phyloP scores from a whole-genome alignment of 73 alveolate species.

The Paramecium octaurelia region DNA sequence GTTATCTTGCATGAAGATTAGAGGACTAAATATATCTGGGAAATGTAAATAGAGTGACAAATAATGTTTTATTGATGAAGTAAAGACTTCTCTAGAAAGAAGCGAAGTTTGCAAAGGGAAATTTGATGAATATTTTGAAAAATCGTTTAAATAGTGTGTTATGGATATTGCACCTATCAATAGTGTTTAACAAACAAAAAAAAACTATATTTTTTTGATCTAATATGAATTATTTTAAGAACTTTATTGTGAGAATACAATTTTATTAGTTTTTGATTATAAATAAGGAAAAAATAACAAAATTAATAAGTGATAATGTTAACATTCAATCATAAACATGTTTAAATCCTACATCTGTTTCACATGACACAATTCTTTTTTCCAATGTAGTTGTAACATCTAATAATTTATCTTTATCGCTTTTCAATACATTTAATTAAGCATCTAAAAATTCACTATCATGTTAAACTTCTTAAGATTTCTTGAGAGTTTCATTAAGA shows the following conservation, averaged over 20 bases:
- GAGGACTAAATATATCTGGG: slow-evolving; percentile 6
- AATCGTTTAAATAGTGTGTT: slow-evolving; percentile 1
- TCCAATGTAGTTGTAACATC: slow-evolving; percentile 38
- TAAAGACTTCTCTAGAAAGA: not conserved
- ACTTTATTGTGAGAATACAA: not conserved
- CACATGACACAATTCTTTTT: slow-evolving; percentile 25
- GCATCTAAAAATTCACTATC: slow-evolving; percentile 45
- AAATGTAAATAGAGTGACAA: not conserved
- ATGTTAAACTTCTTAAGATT: not conserved
- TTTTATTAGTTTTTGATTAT: not conserved
- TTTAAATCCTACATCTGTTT: slow-evolving; percentile 43
- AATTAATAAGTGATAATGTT: not conserved
- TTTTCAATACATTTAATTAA: not conserved
- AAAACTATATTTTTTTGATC: not conserved
- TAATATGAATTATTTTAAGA: not conserved
- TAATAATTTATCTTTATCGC: slow-evolving; percentile 2
- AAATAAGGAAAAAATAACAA: not conserved
- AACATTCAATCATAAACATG: slow-evolving; percentile 34
- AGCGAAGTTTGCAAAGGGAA: slow-evolving; percentile 46
- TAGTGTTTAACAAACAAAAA: not conserved
- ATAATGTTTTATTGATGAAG: not conserved
- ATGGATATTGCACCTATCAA: not conserved
- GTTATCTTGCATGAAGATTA: slow-evolving; percentile 31
- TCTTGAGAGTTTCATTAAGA: not conserved
- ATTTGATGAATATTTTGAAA: slow-evolving; percentile 38